A percentile compares a stretch with the other conserved stretches of the same genome.
Conservation (phyloP, 2,329 filamentous ascomycete species). For the Penicillium decumbens region DNA sequence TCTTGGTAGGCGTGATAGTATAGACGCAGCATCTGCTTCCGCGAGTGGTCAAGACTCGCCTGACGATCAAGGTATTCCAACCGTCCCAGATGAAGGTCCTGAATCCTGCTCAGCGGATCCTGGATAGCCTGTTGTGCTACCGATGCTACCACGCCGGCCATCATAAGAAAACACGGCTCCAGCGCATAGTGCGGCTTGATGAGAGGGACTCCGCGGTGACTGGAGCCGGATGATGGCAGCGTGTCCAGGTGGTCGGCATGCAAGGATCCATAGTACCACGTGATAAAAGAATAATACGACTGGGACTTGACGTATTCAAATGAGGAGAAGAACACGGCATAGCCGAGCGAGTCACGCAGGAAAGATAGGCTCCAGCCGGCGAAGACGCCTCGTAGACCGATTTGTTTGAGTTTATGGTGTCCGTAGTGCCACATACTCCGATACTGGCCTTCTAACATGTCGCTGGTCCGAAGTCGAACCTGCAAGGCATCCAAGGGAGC, state of each 20-base stretch:
- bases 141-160: slow-evolving; percentile 57
- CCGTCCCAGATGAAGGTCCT: slow-evolving; percentile 56
- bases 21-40: slow-evolving; percentile 46
- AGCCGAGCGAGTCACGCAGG: slow-evolving; percentile 57
- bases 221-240: slow-evolving; percentile 25
- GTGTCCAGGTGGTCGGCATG: slow-evolving; percentile 26
- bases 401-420: slow-evolving; percentile 53
- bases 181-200: slow-evolving; percentile 61
- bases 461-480: slow-evolving; percentile 56
- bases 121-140: slow-evolving; percentile 56
- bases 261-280: slow-evolving; percentile 52
- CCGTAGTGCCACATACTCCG: slow-evolving; percentile 62
- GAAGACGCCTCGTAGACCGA: slow-evolving; percentile 58
- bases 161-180: slow-evolving; percentile 57
- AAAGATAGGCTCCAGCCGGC: slow-evolving; percentile 59
- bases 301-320: slow-evolving; percentile 63
- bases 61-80: slow-evolving; percentile 57
- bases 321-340: slow-evolving; percentile 58
- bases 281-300: slow-evolving; percentile 57
- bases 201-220: slow-evolving; percentile 37
- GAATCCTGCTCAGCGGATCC: slow-evolving; percentile 56
- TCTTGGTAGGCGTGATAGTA: slow-evolving; percentile 60
- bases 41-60: slow-evolving; percentile 41
- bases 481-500: slow-evolving; percentile 62
- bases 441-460: slow-evolving; percentile 57